A percentile compares a stretch with the other conserved stretches of the same genome.
These are phyloP conservation scores for Tricholoma terreum DNA, from an alignment of 768 basidiomycete species.

Conservation along the genomic window DNA sequence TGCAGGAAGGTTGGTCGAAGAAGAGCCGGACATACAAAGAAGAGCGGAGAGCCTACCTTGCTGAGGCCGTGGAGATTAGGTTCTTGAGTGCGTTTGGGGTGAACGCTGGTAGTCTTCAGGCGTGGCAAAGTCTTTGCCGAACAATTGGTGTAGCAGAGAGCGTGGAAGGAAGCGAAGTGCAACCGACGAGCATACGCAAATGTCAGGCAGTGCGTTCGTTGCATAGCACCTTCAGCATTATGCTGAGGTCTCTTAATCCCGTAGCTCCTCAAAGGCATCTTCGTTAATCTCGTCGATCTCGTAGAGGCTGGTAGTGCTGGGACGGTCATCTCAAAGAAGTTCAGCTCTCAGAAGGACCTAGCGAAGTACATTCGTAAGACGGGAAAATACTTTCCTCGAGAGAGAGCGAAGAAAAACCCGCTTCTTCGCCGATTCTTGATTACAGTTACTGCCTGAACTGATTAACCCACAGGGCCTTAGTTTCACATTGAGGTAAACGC, in stretches of 20 bases:
- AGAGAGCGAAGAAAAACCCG: slow-evolving; percentile 15
- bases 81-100: slow-evolving; percentile 11
- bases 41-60: slow-evolving; percentile 8
- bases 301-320: slow-evolving; percentile 11
- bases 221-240: not conserved
- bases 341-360: slow-evolving; percentile 3
- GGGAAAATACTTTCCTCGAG: slow-evolving; percentile 13
- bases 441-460: not conserved
- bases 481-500: no score
- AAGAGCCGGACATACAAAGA: slow-evolving; percentile 12
- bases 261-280: slow-evolving; percentile 13
- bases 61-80: slow-evolving; percentile 4
- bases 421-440: slow-evolving; percentile 17
- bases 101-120: slow-evolving; percentile 7
- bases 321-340: slow-evolving; percentile 5
- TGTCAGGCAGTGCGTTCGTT: slow-evolving; percentile 9
- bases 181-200: slow-evolving; percentile 7
- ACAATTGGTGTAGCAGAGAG: slow-evolving; percentile 6
- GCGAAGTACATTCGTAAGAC: slow-evolving; percentile 12
- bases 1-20: slow-evolving; percentile 12
- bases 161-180: not conserved
- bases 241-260: not conserved
- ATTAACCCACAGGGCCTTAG: no score
- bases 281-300: slow-evolving; percentile 18
- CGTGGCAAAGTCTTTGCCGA: slow-evolving; percentile 12